Conservation (phyloP, 768 basidiomycete genomes). For the Tricholoma furcatifolium region DNA sequence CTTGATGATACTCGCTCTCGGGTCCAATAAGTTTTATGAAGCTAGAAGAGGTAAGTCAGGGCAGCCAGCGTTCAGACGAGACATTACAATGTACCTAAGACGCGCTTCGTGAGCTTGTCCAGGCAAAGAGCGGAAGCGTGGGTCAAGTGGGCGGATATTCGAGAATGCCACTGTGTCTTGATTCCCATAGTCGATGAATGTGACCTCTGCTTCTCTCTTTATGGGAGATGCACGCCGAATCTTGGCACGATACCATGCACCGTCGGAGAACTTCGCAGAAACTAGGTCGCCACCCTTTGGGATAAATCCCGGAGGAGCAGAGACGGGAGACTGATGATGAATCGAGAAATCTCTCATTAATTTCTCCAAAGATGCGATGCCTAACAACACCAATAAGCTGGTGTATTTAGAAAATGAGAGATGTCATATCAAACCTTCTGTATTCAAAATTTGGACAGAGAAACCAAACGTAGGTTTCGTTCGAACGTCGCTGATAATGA, state of each 20-base stretch:
- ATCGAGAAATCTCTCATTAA: constrained; percentile 93
- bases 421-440: constrained; percentile 61
- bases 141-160: constrained; percentile 86
- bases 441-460: constrained; percentile 91
- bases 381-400: constrained; percentile 35
- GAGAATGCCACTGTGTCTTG: constrained; percentile 83
- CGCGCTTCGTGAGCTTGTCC: constrained; percentile 96
- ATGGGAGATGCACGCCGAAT: constrained; percentile 82
- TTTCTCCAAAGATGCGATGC: constrained; percentile 88
- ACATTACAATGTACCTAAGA: constrained; percentile 54
- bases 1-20: constrained; percentile 83
- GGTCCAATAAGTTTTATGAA: constrained; percentile 82
- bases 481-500: constrained; percentile 88
- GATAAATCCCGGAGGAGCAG: constrained; percentile 63
- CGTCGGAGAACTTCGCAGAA: constrained; percentile 92
- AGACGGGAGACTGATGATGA: constrained; percentile 69
- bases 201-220: constrained; percentile 93
- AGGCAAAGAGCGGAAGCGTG: constrained; percentile 84
- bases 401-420: too few species aligned
- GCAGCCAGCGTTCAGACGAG: background rate
- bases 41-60: constrained; percentile 35
- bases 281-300: constrained; percentile 89
- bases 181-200: constrained; percentile 96
- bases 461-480: constrained; percentile 74
- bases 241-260: constrained; percentile 94